A percentile compares a stretch with the other conserved stretches of the same genome.
Conservation (phyloP, 768 basidiomycete genomes). For the Mycena capillaripes region DNA sequence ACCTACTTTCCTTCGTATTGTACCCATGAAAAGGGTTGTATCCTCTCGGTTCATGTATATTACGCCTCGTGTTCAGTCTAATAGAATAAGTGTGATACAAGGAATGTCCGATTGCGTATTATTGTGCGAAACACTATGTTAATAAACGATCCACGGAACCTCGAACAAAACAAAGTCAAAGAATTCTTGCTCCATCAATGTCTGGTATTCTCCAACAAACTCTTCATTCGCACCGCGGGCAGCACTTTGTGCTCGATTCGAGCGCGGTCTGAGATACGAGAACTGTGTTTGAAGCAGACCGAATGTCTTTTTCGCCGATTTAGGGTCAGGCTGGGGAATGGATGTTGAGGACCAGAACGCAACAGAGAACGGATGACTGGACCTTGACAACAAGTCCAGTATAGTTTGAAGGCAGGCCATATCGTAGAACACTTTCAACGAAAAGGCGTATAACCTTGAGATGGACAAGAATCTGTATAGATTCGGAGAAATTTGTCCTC, state of each 20-base stretch:
- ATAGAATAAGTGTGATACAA: constrained; percentile 57
- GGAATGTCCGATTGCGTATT: constrained; percentile 39
- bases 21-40: constrained; percentile 41
- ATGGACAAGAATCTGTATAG: constrained; percentile 94
- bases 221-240: constrained; percentile 68
- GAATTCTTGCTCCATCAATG: constrained; percentile 94
- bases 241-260: constrained; percentile 64
- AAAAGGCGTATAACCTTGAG: constrained; percentile 93
- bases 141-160: constrained; percentile 89
- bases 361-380: neutral
- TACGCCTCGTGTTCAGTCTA: constrained; percentile 50
- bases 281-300: constrained; percentile 82
- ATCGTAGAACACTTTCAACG: constrained; percentile 95
- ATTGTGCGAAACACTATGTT: constrained; percentile 40
- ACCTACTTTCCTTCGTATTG: constrained; percentile 31
- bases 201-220: constrained; percentile 91
- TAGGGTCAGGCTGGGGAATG: constrained; percentile 82
- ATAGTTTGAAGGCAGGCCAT: constrained; percentile 95
- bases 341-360: constrained; percentile 1
- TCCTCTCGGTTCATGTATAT: constrained; percentile 40
- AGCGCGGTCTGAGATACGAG: constrained; percentile 82
- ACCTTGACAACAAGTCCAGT: constrained; percentile 87
- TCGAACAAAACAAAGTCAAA: constrained; percentile 97
- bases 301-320: constrained; percentile 85
- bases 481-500: constrained; percentile 96